Percentiles rank a stretch among this genome's conserved stretches.
Conservation (phyloP, 352 stramenopile genomes). For the Peronospora belbahrii region DNA sequence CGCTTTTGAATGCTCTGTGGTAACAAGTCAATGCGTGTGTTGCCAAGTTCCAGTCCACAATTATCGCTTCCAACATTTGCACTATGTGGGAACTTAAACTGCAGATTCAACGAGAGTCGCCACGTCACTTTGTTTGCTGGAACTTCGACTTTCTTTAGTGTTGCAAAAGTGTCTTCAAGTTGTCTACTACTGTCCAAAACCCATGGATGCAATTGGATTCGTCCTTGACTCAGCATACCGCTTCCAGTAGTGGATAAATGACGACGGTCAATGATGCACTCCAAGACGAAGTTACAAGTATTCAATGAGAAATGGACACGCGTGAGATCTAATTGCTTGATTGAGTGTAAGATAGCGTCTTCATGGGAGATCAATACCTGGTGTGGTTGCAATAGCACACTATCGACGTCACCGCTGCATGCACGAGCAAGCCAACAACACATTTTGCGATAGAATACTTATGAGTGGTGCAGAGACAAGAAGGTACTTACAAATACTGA, state of each 20-base stretch:
- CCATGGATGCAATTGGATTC: conserved; percentile 50
- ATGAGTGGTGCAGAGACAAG: too few species aligned
- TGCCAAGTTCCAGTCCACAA: background rate
- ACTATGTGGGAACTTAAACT: conserved; percentile 27
- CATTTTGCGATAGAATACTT: too few species aligned
- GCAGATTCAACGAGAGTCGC: conserved; percentile 26
- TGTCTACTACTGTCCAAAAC: conserved; percentile 26
- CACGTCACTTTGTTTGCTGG: background rate
- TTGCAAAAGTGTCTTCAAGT: conserved; percentile 9
- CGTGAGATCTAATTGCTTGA: conserved; percentile 21
- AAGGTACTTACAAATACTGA: too few species aligned
- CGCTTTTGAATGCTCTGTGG: conserved; percentile 34
- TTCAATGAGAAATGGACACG: background rate
- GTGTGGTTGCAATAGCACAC: conserved; percentile 33
- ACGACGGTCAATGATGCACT: conserved; percentile 31
- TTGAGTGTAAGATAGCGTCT: conserved; percentile 20
- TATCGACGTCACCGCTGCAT: conserved; percentile 5
- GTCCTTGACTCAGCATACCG: conserved; percentile 11
- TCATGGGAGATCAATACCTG: conserved; percentile 32
- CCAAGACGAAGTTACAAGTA: conserved; percentile 18
- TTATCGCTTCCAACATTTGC: conserved; percentile 2
- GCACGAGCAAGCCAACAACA: conserved; percentile 10
- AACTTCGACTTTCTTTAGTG: conserved; percentile 12
- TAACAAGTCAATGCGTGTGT: conserved; percentile 21
- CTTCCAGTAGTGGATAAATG: conserved; percentile 1